phyloP scores from a whole-genome alignment of 768 basidiomycete genomes.

The Neoboletus subvelutipes region DNA sequence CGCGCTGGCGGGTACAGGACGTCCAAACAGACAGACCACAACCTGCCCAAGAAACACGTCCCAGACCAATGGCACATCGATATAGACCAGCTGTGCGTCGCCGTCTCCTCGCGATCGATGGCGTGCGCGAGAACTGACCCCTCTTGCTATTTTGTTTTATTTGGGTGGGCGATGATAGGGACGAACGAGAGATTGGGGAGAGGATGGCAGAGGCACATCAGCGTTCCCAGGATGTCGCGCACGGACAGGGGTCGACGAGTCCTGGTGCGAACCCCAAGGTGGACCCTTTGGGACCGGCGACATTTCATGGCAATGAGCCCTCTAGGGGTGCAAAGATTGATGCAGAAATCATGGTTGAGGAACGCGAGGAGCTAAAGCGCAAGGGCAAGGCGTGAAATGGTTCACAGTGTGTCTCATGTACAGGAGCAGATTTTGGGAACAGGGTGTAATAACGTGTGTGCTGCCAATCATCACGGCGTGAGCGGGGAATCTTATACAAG shows the following conservation, averaged over 20 bases:
- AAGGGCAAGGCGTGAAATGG: conserved; percentile 39
- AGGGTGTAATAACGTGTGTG: neutral
- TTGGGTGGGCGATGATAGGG: conserved; percentile 27
- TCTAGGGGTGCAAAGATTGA: conserved; percentile 60
- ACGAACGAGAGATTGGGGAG: conserved; percentile 44
- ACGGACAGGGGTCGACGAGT: conserved; percentile 28
- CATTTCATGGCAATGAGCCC: conserved; percentile 55
- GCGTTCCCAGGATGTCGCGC: conserved; percentile 28
- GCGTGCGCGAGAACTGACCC: neutral
- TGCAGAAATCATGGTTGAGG: conserved; percentile 52
- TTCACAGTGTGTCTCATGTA: neutral
- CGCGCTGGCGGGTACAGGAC: conserved; percentile 16
- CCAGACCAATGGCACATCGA: conserved; percentile 38
- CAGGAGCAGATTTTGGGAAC: neutral
- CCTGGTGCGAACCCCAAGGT: conserved; percentile 33
- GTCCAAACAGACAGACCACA: conserved; percentile 22
- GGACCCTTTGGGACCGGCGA: conserved; percentile 50
- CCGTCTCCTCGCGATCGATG: neutral
- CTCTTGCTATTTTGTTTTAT: neutral
- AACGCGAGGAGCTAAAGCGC: conserved; percentile 44
- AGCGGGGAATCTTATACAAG: neutral
- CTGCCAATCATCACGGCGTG: neutral
- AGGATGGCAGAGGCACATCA: conserved; percentile 35
- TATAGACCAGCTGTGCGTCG: conserved; percentile 29
- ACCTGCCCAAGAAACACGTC: conserved; percentile 30